These are phyloP conservation scores for Cytospora schulzeri DNA, from an alignment of 2,329 filamentous ascomycete species.

Conservation along the genomic window DNA sequence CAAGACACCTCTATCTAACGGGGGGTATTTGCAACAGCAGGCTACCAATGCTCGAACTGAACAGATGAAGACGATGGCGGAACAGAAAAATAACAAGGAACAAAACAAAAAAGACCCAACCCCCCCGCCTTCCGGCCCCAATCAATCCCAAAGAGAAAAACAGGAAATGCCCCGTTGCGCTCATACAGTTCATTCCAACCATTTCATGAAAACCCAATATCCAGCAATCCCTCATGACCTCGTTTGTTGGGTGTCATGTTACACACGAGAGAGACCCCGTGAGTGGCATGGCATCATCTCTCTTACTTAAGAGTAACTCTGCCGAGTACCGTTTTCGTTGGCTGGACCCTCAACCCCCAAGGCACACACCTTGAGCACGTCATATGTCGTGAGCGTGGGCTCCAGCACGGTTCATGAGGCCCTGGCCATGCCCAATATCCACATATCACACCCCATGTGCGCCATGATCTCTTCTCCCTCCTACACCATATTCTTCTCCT, in stretches of 20 bases:
- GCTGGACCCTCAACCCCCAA: slow-evolving; percentile 1
- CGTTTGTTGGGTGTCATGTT: background rate
- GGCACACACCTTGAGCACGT: slow-evolving; percentile 25
- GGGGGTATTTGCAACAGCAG: slow-evolving; percentile 25
- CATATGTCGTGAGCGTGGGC: slow-evolving; percentile 27
- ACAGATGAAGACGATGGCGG: background rate
- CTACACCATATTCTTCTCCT: background rate
- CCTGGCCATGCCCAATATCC: background rate
- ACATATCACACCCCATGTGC: background rate
- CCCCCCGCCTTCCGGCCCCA: slow-evolving; percentile 3
- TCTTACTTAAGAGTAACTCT: slow-evolving; percentile 15
- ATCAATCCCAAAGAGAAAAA: slow-evolving; percentile 9
- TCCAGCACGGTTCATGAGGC: slow-evolving; percentile 7
- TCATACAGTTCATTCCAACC: background rate
- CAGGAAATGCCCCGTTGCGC: background rate
- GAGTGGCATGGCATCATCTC: slow-evolving; percentile 11
- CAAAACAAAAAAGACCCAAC: background rate
- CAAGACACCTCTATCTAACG: slow-evolving; percentile 21
- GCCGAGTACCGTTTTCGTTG: background rate
- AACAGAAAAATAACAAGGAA: background rate
- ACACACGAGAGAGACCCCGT: background rate
- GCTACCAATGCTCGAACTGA: slow-evolving; percentile 10
- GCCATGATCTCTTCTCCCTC: background rate
- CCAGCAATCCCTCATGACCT: slow-evolving; percentile 4
- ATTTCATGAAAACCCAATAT: too few species aligned